Percentiles rank a stretch among this genome's conserved stretches.
Conservation (phyloP, 768 basidiomycete species). For the Dentipellis sp. region DNA sequence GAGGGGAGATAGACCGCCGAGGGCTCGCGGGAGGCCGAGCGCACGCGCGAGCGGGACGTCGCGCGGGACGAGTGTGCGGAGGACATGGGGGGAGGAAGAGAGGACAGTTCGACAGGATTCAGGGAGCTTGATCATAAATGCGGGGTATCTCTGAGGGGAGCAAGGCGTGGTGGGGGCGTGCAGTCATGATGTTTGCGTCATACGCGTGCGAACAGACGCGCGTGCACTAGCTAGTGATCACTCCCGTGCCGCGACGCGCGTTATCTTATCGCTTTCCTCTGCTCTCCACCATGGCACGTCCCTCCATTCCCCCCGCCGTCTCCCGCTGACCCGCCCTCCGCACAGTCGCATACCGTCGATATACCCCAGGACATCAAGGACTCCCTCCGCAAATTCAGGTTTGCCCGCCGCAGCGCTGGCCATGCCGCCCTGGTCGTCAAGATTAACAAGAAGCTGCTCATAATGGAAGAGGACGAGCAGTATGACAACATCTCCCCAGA, state of each 20-base stretch:
- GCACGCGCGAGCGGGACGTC: slow-evolving; percentile 3
- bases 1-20: slow-evolving; percentile 18
- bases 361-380: slow-evolving; percentile 75
- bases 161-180: not conserved
- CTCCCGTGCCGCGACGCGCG: not conserved
- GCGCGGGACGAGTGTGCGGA: not conserved
- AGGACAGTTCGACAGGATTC: no score
- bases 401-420: slow-evolving; percentile 52
- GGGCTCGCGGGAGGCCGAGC: slow-evolving; percentile 14
- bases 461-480: slow-evolving; percentile 79
- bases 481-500: slow-evolving; percentile 70
- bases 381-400: slow-evolving; percentile 76
- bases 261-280: not conserved
- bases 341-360: slow-evolving; percentile 70
- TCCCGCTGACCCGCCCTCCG: not conserved
- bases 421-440: slow-evolving; percentile 81
- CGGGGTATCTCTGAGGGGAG: not conserved
- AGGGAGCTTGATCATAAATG: no score
- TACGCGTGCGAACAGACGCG: not conserved
- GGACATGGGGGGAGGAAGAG: not conserved
- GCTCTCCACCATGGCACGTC: slow-evolving; percentile 9
- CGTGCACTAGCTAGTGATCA: not conserved
- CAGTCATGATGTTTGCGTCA: not conserved
- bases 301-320: not conserved
- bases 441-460: slow-evolving; percentile 75